Evolutionary conservation across 768 basidiomycete genomes (phyloP).

Genomic region (Mycena alexandri): DNA sequence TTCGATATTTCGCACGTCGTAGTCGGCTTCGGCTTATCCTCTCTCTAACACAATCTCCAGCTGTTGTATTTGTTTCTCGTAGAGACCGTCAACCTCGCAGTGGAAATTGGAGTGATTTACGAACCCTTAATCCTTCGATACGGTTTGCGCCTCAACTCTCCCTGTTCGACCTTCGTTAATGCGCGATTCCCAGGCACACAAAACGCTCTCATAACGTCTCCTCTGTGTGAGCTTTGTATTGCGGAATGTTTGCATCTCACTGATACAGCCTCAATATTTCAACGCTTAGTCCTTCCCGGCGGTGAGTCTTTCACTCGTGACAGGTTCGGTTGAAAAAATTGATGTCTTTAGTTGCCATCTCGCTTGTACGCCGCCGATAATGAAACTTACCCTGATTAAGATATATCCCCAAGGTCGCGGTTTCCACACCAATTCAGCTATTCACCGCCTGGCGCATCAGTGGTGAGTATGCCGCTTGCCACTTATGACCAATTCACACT

Average conservation of each 20-base stretch:
- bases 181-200: constrained; percentile 10
- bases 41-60: neutral
- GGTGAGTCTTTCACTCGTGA: constrained; percentile 14
- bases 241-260: neutral
- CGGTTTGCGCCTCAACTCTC: constrained; percentile 9
- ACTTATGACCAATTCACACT: neutral
- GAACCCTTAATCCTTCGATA: constrained; percentile 34
- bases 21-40: neutral
- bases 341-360: constrained; percentile 11
- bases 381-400: neutral
- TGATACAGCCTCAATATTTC: neutral
- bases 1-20: constrained; percentile 31
- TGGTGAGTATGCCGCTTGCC: neutral
- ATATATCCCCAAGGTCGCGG: constrained; percentile 3
- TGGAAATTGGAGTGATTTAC: constrained; percentile 32
- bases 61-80: constrained; percentile 28
- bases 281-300: constrained; percentile 25
- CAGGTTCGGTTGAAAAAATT: neutral
- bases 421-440: constrained; percentile 33
- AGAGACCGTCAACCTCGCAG: constrained; percentile 27
- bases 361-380: constrained; percentile 9
- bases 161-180: neutral
- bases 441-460: constrained; percentile 37
- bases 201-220: constrained; percentile 24
- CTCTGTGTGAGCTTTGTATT: constrained; percentile 17